Percentiles rank a stretch among this genome's conserved stretches.
Conservation (phyloP, 495 filamentous ascomycete genomes). For the Neurospora sp. region DNA sequence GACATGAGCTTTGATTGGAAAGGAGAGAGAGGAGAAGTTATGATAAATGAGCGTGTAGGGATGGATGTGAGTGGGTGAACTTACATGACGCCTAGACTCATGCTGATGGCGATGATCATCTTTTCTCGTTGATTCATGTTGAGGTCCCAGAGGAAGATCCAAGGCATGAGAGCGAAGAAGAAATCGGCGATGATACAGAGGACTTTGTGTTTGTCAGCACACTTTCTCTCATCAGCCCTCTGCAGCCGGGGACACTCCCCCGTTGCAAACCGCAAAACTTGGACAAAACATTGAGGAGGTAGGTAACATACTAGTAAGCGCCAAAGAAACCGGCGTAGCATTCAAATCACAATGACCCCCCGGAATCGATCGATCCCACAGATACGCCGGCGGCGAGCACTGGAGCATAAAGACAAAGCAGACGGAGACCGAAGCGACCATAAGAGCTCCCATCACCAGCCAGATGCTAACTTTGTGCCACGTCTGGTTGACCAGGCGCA, state of each 20-base stretch:
- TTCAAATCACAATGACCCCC: slow-evolving; percentile 7
- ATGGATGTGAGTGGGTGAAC: slow-evolving; percentile 2
- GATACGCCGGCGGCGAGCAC: slow-evolving; percentile 28
- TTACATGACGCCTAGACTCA: slow-evolving; percentile 42
- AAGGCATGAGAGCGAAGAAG: slow-evolving; percentile 36
- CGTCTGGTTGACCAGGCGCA: slow-evolving; percentile 24
- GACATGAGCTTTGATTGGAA: not conserved
- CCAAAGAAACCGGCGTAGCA: slow-evolving; percentile 8
- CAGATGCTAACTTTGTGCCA: slow-evolving; percentile 27
- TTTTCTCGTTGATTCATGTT: slow-evolving; percentile 39
- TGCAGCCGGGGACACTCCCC: not conserved
- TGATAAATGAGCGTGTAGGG: not conserved
- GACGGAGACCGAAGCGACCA: slow-evolving; percentile 4
- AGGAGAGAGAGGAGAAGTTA: not conserved
- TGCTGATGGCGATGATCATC: slow-evolving; percentile 34
- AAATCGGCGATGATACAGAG: slow-evolving; percentile 26
- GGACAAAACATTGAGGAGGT: not conserved
- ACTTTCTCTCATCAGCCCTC: not conserved
- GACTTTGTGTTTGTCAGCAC: slow-evolving; percentile 1
- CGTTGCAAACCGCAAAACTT: not conserved
- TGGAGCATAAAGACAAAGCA: slow-evolving; percentile 39
- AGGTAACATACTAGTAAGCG: slow-evolving; percentile 8
- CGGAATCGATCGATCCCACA: slow-evolving; percentile 20
- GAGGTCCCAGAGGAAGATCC: slow-evolving; percentile 39
- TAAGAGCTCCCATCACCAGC: slow-evolving; percentile 11